Percentiles rank a stretch among this genome's conserved stretches.
These are phyloP conservation scores for Aspergillus cavernicola DNA, from an alignment of 495 filamentous ascomycete species.

Conservation along the genomic window DNA sequence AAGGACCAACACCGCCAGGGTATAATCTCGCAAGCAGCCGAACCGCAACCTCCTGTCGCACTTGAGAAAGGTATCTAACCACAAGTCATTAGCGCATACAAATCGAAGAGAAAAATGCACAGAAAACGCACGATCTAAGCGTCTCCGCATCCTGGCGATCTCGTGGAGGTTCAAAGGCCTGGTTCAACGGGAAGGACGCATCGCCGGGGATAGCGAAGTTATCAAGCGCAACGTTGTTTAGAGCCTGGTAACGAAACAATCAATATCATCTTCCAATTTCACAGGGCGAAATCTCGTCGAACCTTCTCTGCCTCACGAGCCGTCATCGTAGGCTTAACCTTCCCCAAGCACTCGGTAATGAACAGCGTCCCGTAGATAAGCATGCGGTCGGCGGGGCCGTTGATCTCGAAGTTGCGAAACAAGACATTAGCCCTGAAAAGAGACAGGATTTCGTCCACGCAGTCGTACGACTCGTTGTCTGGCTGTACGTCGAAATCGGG, in stretches of 20 bases:
- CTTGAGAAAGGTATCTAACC: constrained; percentile 73
- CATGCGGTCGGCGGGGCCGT: constrained; percentile 89
- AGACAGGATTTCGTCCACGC: constrained; percentile 85
- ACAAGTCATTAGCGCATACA: constrained; percentile 11
- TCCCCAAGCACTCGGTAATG: constrained; percentile 79
- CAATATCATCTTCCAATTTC: not conserved
- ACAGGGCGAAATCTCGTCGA: no score
- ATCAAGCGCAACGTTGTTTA: constrained; percentile 73
- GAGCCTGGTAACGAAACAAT: constrained; percentile 38
- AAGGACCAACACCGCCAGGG: constrained; percentile 75
- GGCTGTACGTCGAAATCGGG: constrained; percentile 71
- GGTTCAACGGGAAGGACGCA: constrained; percentile 86
- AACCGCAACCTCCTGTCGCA: constrained; percentile 83
- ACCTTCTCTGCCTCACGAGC: constrained; percentile 60
- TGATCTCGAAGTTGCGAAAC: constrained; percentile 99
- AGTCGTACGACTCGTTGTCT: constrained; percentile 86
- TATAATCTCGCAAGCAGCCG: constrained; percentile 83
- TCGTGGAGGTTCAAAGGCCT: constrained; percentile 73
- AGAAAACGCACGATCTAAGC: constrained; percentile 59
- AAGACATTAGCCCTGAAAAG: constrained; percentile 98
- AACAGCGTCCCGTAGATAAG: constrained; percentile 96
- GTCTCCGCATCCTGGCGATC: constrained; percentile 86
- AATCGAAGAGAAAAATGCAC: not conserved
- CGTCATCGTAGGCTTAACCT: constrained; percentile 71
- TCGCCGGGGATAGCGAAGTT: constrained; percentile 97